These are phyloP conservation scores for Ascoidea rubescens DNA, from an alignment of 805 yeast genomes.

Conservation along the genomic window DNA sequence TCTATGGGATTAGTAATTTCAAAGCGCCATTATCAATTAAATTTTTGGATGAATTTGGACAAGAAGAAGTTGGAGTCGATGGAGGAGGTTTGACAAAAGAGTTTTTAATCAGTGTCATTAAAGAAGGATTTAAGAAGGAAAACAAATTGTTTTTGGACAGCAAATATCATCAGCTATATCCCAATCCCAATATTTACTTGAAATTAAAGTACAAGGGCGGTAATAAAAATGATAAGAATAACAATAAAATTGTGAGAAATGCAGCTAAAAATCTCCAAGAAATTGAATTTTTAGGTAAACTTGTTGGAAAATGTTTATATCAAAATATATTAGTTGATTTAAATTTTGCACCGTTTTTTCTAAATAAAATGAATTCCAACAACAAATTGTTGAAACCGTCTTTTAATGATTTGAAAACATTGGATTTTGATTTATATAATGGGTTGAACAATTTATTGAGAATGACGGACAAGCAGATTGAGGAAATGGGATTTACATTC, in stretches of 20 bases:
- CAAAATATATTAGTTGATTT: slow-evolving; percentile 73
- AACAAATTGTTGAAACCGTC: slow-evolving; percentile 33
- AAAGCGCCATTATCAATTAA: slow-evolving; percentile 48
- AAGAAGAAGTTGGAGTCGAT: slow-evolving; percentile 79
- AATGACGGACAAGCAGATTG: slow-evolving; percentile 42
- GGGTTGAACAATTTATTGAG: slow-evolving; percentile 49
- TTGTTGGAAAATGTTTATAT: slow-evolving; percentile 81
- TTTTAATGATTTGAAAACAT: slow-evolving; percentile 62
- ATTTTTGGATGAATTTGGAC: slow-evolving; percentile 60
- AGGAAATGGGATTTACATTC: slow-evolving; percentile 50
- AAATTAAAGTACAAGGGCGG: slow-evolving; percentile 21
- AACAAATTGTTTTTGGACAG: slow-evolving; percentile 28
- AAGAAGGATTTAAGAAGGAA: slow-evolving; percentile 45
- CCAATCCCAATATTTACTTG: slow-evolving; percentile 42
- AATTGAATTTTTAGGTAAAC: slow-evolving; percentile 58
- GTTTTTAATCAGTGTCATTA: slow-evolving; percentile 58
- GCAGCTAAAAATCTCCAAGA: slow-evolving; percentile 16
- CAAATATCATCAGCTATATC: slow-evolving; percentile 51
- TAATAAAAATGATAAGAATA: slow-evolving; percentile 13
- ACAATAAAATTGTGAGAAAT: slow-evolving; percentile 12
- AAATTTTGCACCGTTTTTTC: slow-evolving; percentile 74
- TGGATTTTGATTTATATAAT: slow-evolving; percentile 54
- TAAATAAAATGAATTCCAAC: slow-evolving; percentile 46
- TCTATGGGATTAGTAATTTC: slow-evolving; percentile 41
- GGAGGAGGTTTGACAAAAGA: slow-evolving; percentile 97